Conservation (phyloP, 129 eudicot genomes). For the Logfia minima region DNA sequence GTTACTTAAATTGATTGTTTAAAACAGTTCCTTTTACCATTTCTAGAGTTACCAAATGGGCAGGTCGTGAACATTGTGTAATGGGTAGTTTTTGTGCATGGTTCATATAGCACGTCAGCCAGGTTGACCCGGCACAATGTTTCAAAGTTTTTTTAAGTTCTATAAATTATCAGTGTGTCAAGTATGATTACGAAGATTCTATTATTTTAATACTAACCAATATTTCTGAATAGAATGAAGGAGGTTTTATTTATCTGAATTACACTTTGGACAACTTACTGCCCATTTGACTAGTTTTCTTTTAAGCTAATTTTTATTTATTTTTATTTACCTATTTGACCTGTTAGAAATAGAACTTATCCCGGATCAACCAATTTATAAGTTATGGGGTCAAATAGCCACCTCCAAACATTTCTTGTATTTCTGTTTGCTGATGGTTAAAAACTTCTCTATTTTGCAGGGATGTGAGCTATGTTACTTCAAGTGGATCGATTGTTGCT, state of each 20-base stretch:
- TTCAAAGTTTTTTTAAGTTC: background rate
- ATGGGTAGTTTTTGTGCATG: background rate
- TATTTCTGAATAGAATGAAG: background rate
- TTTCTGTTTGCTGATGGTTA: background rate
- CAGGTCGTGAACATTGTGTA: background rate
- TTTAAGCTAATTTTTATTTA: background rate
- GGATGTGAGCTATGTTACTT: conserved; percentile 82
- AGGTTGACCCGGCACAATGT: background rate
- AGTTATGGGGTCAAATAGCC: background rate
- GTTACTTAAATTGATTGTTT: background rate
- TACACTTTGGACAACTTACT: background rate
- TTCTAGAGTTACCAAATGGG: background rate
- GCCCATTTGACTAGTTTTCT: background rate
- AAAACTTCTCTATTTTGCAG: conserved; percentile 39
- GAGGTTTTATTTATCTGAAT: background rate
- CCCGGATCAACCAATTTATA: background rate
- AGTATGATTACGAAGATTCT: background rate
- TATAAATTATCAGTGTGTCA: background rate
- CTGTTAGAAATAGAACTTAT: background rate
- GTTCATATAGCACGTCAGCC: background rate
- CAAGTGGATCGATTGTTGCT: conserved; percentile 96
- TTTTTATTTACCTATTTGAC: background rate
- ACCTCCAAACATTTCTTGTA: background rate
- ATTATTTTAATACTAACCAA: background rate
- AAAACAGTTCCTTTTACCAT: background rate